These are phyloP conservation scores for Penicillium crustosum DNA, from an alignment of 2,329 filamentous ascomycete genomes.

Conservation along the genomic window DNA sequence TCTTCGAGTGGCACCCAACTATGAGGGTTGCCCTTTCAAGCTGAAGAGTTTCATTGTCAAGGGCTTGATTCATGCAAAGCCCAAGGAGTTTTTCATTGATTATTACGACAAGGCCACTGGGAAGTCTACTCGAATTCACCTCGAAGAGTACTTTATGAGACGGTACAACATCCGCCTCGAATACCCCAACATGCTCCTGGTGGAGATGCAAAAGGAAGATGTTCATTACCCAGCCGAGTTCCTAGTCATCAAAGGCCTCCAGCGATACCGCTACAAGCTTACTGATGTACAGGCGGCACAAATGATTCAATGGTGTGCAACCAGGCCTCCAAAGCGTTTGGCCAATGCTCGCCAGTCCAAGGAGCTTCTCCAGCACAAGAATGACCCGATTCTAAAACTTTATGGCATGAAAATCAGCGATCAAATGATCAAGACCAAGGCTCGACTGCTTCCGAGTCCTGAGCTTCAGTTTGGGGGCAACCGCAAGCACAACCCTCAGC, in stretches of 20 bases:
- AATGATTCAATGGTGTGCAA: constrained; percentile 95
- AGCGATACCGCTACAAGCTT: constrained; percentile 60
- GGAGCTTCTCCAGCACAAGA: constrained; percentile 62
- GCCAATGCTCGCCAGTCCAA: constrained; percentile 68
- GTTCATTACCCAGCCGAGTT: constrained; percentile 57
- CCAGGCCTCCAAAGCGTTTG: constrained; percentile 68
- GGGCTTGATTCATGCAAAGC: constrained; percentile 45
- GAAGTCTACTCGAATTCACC: constrained; percentile 50
- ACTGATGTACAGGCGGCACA: constrained; percentile 65
- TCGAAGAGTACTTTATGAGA: constrained; percentile 58
- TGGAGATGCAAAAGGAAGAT: constrained; percentile 56
- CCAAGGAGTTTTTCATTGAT: constrained; percentile 46
- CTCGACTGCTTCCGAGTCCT: constrained; percentile 69
- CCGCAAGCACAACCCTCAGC: constrained; percentile 59
- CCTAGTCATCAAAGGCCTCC: constrained; percentile 53
- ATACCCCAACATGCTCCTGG: constrained; percentile 54
- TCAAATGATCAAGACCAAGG: constrained; percentile 66
- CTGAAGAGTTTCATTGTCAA: constrained; percentile 53
- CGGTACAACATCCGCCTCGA: constrained; percentile 52
- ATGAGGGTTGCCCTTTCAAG: constrained; percentile 34
- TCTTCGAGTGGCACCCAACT: constrained; percentile 40
- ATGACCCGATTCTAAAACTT: constrained; percentile 67
- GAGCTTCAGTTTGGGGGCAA: constrained; percentile 65
- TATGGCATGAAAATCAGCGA: constrained; percentile 72
- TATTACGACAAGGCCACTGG: constrained; percentile 43